phyloP scores from a whole-genome alignment of 345 rosid species.

The Nasturtium officinale region DNA sequence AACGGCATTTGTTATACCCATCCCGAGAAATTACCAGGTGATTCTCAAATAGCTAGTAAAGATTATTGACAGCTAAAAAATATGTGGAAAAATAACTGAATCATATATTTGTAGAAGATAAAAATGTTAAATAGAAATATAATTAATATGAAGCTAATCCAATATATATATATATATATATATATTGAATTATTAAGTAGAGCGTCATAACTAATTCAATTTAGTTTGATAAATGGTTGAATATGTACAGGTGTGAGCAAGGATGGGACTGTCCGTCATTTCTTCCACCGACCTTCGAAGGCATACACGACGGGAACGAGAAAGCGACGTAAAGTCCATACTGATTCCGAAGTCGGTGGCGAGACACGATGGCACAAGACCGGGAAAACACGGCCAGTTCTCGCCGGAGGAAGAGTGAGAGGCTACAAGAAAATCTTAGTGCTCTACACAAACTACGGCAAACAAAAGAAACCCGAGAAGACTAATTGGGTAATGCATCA shows the following conservation, averaged over 20 bases:
- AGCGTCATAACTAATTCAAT: background rate
- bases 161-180: no score
- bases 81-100: background rate
- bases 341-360: conserved; percentile 64
- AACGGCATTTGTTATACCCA: conserved; percentile 98
- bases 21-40: conserved; percentile 96
- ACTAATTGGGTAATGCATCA: conserved; percentile 99
- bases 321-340: conserved; percentile 87
- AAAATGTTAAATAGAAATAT: background rate
- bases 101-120: background rate
- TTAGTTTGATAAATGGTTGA: background rate
- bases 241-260: conserved; percentile 63
- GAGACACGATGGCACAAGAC: conserved; percentile 99
- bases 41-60: conserved; percentile 1
- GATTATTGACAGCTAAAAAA: background rate
- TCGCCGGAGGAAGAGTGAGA: conserved; percentile 55
- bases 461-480: conserved; percentile 90
- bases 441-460: conserved; percentile 95
- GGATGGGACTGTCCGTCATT: conserved; percentile 91
- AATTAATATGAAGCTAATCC: background rate
- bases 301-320: conserved; percentile 98
- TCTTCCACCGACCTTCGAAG: conserved; percentile 97
- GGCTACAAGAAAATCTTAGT: conserved; percentile 95
- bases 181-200: background rate
- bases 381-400: conserved; percentile 90